Conservation (phyloP, 192 early-diverging fungal genomes). For the Coemansia sp. region DNA sequence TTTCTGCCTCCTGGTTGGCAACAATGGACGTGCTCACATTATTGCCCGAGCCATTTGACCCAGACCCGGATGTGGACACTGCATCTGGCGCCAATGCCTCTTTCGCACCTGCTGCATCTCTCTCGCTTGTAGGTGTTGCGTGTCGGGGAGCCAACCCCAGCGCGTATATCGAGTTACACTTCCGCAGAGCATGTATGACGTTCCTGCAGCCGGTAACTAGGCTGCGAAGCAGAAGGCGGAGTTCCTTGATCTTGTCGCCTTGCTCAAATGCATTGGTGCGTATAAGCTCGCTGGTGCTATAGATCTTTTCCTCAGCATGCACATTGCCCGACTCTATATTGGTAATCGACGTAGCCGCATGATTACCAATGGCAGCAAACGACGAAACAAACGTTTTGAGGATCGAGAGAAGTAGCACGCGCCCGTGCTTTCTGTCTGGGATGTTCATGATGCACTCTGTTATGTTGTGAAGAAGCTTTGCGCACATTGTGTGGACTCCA, state of each 20-base stretch:
- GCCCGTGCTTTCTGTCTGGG: constrained; percentile 62
- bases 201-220: constrained; percentile 87
- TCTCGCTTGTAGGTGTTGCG: constrained; percentile 6
- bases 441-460: constrained; percentile 83
- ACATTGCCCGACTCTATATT: constrained; percentile 27
- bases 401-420: constrained; percentile 75
- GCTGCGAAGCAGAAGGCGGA: constrained; percentile 85
- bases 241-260: constrained; percentile 60
- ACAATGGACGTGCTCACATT: constrained; percentile 17
- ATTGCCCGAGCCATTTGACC: not conserved
- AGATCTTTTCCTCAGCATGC: constrained; percentile 40
- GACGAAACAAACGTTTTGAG: constrained; percentile 79
- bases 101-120: not conserved
- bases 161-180: constrained; percentile 66
- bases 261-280: constrained; percentile 52
- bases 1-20: constrained; percentile 33
- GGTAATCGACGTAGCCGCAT: constrained; percentile 25
- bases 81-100: not conserved
- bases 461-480: constrained; percentile 87
- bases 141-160: constrained; percentile 25
- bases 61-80: not conserved
- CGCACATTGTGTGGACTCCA: constrained; percentile 95
- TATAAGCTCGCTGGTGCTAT: constrained; percentile 40
- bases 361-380: constrained; percentile 43
- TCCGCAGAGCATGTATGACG: constrained; percentile 70